phyloP scores from a whole-genome alignment of 2,329 filamentous ascomycete genomes.

The Drechslera avenae region DNA sequence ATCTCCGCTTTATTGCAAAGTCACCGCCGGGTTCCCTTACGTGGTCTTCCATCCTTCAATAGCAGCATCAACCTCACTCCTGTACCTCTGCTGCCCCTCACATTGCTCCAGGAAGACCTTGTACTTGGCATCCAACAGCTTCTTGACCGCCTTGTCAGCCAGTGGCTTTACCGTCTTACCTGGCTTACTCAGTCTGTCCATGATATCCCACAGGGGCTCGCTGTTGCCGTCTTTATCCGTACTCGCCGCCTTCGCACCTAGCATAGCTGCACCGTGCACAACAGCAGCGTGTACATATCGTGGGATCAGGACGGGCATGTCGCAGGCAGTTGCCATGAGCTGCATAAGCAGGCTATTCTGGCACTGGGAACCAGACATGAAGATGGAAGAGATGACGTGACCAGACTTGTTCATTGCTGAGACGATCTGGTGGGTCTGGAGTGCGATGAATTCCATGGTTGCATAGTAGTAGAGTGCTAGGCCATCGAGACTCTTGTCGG shows the following conservation, averaged over 20 bases:
- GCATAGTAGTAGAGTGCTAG: constrained; percentile 92
- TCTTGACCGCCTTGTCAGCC: constrained; percentile 73
- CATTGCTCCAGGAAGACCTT: constrained; percentile 95
- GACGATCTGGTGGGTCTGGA: constrained; percentile 95
- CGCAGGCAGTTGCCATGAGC: constrained; percentile 86
- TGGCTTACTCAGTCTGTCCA: constrained; percentile 96
- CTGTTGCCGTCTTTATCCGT: constrained; percentile 76
- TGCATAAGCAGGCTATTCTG: constrained; percentile 93
- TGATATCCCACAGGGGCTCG: constrained; percentile 92
- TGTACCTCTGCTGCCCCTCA: constrained; percentile 80
- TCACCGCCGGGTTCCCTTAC: not conserved
- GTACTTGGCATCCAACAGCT: constrained; percentile 85
- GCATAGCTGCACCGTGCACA: constrained; percentile 97
- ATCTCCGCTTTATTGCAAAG: not conserved
- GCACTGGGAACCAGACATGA: constrained; percentile 98
- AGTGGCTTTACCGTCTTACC: constrained; percentile 81
- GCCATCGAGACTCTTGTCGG: constrained; percentile 83
- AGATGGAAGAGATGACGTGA: constrained; percentile 87
- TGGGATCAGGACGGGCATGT: constrained; percentile 91
- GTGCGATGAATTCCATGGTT: constrained; percentile 96
- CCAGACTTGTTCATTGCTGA: constrained; percentile 91
- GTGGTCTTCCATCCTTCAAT: constrained; percentile 41
- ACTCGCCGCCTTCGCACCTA: constrained; percentile 95
- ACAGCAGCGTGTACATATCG: constrained; percentile 94
- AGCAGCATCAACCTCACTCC: constrained; percentile 73